Base-by-base conservation (phyloP, 2,329 filamentous ascomycete genomes). In the Stemphylium lycopersici region DNA sequence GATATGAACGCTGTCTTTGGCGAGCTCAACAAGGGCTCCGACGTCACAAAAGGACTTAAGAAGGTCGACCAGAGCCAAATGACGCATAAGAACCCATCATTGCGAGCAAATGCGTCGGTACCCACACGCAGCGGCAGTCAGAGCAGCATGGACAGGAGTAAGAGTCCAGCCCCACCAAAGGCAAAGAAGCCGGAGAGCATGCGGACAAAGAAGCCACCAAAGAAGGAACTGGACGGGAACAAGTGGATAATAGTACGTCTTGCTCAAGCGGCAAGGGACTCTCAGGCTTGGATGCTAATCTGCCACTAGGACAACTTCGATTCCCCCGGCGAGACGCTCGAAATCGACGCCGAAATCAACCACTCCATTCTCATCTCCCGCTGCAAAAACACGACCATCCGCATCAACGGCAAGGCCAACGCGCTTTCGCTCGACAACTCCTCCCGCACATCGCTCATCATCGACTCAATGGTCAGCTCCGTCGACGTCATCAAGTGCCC, bases 391-490 rank as follows among this genome's bases (percentile, higher is more conserved):
- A 90, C 90, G 4, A 96, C 93, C 20, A 84, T 99, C 68, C 90
- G 96, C 65, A 81, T 99, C 71, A 89, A 86, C 70, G 93, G 91
- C 77, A 99, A 99, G 78, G 92, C 91, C 53, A 99, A 99, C 73
- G 92, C 95, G n/a, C 90, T 99, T 59, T 93, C 92, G 4, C 84
- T 98, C 65, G 95, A 98, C 78, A 97, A 97, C 79, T 93, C 89
- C 51, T 85, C 83, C 41, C 88, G 91, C 44, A 81, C 96, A 15
- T 96, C 91, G 24, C 84, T 99, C 48, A 86, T 98, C 46, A 84
- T 98, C 48, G 93, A 98, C 67, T 90, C 87, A 1, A 86, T 98
- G 10, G 90, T 98, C 42, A 96, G 90, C 43, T 91, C 90, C 29
- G 86, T 99, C 52, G 95, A 99, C 70, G 90, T 96, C 20, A 95